Evolutionary conservation across 345 rosid genomes (phyloP).

Genomic region (Citrus cavaleriei): DNA sequence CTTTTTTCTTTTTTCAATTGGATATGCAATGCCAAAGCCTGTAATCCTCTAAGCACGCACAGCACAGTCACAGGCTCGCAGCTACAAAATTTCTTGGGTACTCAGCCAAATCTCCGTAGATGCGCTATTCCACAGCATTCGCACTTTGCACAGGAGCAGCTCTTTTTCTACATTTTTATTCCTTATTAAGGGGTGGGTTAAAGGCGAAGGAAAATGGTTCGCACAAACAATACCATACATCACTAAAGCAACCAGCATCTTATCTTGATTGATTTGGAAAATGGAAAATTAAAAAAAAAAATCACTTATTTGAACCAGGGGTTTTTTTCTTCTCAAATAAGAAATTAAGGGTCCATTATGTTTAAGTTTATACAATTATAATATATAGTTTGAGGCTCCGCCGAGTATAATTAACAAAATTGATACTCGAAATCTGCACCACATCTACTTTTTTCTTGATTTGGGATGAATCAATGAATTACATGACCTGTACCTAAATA

Average conservation of each 20-base stretch:
- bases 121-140: slow-evolving; percentile 13
- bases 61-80: neutral
- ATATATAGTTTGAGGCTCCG: too few species aligned
- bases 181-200: too few species aligned
- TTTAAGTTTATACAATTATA: too few species aligned
- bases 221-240: neutral
- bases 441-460: neutral
- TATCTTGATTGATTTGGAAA: too few species aligned
- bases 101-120: slow-evolving; percentile 17
- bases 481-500: neutral
- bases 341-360: too few species aligned
- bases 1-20: neutral
- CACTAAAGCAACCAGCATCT: neutral
- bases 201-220: neutral
- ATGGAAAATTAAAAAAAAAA: too few species aligned
- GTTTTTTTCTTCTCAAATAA: too few species aligned
- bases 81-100: slow-evolving; percentile 3
- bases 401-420: too few species aligned
- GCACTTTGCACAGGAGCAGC: neutral
- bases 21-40: slow-evolving; percentile 12
- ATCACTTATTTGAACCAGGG: too few species aligned
- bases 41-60: neutral
- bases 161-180: neutral
- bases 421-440: too few species aligned
- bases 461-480: neutral